Conservation (phyloP, 371 early-diverging fungal species). For the Saksenaea vasiformis region DNA sequence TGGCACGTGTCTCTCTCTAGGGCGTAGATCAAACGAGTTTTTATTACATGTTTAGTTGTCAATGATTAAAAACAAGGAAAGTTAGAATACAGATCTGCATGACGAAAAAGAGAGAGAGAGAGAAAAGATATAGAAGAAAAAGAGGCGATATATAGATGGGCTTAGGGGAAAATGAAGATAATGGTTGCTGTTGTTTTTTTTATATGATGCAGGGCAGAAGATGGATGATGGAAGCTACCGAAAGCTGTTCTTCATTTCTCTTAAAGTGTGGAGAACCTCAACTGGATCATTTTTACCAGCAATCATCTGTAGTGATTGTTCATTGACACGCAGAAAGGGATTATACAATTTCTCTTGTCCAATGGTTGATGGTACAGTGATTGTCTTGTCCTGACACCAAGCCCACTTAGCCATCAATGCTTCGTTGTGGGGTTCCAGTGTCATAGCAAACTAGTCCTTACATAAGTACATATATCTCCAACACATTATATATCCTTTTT, state of each 20-base stretch:
- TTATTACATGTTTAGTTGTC: conserved; percentile 4
- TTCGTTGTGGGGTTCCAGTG: conserved; percentile 52
- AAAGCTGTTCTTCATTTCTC: conserved; percentile 72
- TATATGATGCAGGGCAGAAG: neutral
- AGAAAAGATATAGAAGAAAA: neutral
- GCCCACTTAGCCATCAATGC: conserved; percentile 55
- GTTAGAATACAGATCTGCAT: neutral
- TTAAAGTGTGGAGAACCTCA: conserved; percentile 74
- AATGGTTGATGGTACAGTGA: conserved; percentile 87
- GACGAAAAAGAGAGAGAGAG: neutral
- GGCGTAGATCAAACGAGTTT: neutral
- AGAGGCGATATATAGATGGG: neutral
- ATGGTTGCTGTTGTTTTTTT: neutral
- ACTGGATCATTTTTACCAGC: conserved; percentile 71
- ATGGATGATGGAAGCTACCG: conserved; percentile 5
- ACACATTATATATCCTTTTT: neutral
- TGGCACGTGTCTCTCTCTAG: neutral
- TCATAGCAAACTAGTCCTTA: conserved; percentile 43
- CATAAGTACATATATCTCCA: neutral
- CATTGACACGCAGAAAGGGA: conserved; percentile 85
- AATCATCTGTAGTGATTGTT: conserved; percentile 67
- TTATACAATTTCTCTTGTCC: conserved; percentile 84
- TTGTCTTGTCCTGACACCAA: conserved; percentile 52
- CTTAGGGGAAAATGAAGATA: neutral
- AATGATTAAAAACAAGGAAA: neutral